These are phyloP conservation scores for Adansonia grandidieri DNA, from an alignment of 441 rosid species.

Conservation along the genomic window DNA sequence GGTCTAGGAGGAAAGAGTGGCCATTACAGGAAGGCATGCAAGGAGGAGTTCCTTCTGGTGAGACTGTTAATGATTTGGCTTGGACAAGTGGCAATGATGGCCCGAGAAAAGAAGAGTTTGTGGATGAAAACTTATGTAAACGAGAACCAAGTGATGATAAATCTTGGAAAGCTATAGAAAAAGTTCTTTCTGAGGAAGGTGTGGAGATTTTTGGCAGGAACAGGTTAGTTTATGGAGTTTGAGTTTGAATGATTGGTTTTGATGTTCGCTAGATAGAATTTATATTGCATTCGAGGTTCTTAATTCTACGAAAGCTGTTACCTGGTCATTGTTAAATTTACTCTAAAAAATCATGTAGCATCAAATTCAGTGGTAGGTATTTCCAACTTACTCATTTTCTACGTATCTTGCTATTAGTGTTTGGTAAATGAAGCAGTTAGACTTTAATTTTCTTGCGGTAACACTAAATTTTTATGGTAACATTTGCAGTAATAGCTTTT, in stretches of 20 bases:
- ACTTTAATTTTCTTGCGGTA: constrained; percentile 7
- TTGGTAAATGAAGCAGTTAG: not conserved
- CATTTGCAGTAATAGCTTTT: not conserved
- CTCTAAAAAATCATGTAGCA: not conserved
- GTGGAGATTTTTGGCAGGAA: constrained; percentile 93
- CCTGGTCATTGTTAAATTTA: not conserved
- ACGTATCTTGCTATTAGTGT: not conserved
- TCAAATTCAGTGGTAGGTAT: not conserved
- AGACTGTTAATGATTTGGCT: constrained; percentile 50
- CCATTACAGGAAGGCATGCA: constrained; percentile 42
- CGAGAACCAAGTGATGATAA: constrained; percentile 52
- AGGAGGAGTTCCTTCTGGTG: constrained; percentile 46
- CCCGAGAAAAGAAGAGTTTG: constrained; percentile 64
- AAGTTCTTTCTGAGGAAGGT: constrained; percentile 89
- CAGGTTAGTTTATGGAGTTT: constrained; percentile 53
- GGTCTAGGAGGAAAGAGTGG: constrained; percentile 64
- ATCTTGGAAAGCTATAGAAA: constrained; percentile 88
- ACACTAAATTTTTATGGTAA: not conserved
- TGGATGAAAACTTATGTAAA: constrained; percentile 62
- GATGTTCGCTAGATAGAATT: not conserved
- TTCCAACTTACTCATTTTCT: not conserved
- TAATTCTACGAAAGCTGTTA: not conserved
- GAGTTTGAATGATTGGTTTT: constrained; percentile 20
- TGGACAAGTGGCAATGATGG: constrained; percentile 51
- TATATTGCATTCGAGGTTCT: not conserved